phyloP scores from a whole-genome alignment of 768 basidiomycete genomes.

The Mrakia hoshinonis region DNA sequence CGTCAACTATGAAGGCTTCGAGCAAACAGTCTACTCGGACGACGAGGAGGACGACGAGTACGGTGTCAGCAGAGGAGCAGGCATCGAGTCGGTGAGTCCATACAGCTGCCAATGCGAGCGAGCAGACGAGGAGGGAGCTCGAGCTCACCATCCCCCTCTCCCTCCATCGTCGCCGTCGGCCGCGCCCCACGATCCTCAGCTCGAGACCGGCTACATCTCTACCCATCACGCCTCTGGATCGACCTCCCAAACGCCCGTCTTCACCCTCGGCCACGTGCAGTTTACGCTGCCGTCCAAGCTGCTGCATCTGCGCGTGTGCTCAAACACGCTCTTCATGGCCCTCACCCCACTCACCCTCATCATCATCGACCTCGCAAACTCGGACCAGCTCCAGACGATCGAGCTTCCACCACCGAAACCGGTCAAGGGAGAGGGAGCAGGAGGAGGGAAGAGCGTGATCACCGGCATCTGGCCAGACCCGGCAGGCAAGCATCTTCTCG shows the following conservation, averaged over 20 bases:
- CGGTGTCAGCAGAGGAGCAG: constrained; percentile 43
- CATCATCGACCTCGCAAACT: constrained; percentile 78
- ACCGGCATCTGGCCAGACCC: constrained; percentile 85
- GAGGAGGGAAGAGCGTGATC: constrained; percentile 49
- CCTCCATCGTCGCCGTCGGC: not conserved
- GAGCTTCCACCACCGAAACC: constrained; percentile 54
- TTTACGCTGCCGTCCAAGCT: constrained; percentile 79
- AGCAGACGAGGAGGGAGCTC: not conserved
- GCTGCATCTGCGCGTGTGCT: constrained; percentile 70
- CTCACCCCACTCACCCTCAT: constrained; percentile 66
- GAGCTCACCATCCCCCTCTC: constrained; percentile 4
- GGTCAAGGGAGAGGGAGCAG: constrained; percentile 52
- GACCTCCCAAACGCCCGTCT: constrained; percentile 47
- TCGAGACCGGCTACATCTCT: constrained; percentile 43
- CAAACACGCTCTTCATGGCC: constrained; percentile 79
- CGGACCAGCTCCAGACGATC: constrained; percentile 64
- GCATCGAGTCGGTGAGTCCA: constrained; percentile 45
- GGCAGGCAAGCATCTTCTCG: constrained; percentile 77
- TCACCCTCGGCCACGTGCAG: constrained; percentile 81
- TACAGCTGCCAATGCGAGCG: constrained; percentile 22
- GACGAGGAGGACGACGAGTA: constrained; percentile 40
- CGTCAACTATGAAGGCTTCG: constrained; percentile 80
- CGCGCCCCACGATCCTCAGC: constrained; percentile 30
- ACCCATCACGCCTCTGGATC: not conserved
- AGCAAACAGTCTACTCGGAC: constrained; percentile 52